Evolutionary conservation across 306 rosid genomes (phyloP), one percentile per base, ranked within the genome.

Genomic region (Corylus avellana): DNA sequence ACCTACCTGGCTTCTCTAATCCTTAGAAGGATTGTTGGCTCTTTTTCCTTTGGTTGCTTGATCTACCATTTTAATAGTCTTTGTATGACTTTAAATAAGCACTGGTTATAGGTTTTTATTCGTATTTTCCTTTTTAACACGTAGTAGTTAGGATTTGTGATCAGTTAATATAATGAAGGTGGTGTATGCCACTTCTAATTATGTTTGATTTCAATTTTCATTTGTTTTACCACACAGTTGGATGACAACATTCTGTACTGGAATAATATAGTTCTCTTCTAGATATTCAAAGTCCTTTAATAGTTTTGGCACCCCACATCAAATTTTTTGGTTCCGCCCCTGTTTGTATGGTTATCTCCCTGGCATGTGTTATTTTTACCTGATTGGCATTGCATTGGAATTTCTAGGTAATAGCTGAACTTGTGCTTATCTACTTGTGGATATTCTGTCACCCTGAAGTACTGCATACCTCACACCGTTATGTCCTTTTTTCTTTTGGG

Each of bases 1-100:
- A 12, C 57, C 14, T 53, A 67, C 42, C 57, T 35, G 12, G 9
- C 77, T 80, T 73, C 73, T 72, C 80, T 77, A 67, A 42, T 54
- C 22, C 64, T 76, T 27, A 16, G 67, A 16, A 9, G 37, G 7
- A 42, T 42, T 8, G 8, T 42, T 42, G 44, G 46, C 46, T 42
- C 7, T 6, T 42, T 42, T 5, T 42, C 46, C 7, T 6, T 42
- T 42, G 46, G 46, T 42, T 5, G 8, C 46, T 42, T 42, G 46
- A 42, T 42, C 46, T 42, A 18, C 22, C n/a, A 25, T 46, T 57
- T 14, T 50, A 20, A 63, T 29, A 51, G 62, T 79, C 17, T 56
- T 12, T 71, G 50, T 74, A 53, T 51, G 49, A 56, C 27, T 46
- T 35, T 22, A 8, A 39, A 35, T 16, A 42, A 14, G 46, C 46